Base-by-base conservation (phyloP, 371 early-diverging fungal species). In the Basidiobolus meristosporus region DNA sequence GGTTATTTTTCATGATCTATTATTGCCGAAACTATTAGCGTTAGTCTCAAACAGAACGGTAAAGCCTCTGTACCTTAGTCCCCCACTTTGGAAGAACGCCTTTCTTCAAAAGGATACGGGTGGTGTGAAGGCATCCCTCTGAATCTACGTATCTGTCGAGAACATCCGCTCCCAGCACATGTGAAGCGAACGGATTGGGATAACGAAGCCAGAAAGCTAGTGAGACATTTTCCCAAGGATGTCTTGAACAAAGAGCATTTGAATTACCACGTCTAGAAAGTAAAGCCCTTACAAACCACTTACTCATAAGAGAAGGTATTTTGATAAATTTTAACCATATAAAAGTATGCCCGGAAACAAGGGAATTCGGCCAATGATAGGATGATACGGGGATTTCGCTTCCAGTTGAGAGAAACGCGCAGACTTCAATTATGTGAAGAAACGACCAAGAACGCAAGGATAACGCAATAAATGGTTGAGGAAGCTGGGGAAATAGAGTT, bases 131-230 rank as follows among this genome's bases (percentile, higher is more conserved):
- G 20, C 74, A 61, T 10, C 91, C 90, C 3, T 65, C 67, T 21
- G 69, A 60, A 47, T 90, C 89, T 12, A 90, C 69, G 31, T 60
- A 59, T 16, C 90, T 73, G 43, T 84, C 89, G 20, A 95, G 60
- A 9, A 92, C 88, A 58, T 96, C 97, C 7, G 78, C 70, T 0
- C 89, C 64, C 40, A 91, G 60, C 3, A 96, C 97, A 56, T 96
- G 97, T 7, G 78, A 65, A 10, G 93, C 88, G 56, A 87, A 89
- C 12, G 97, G 97, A 55, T 96, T 96, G 22, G 97, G 97, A 59
- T 96, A 96, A 36, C 93, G 77, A 51, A 83, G 56, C 76, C 82
- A 85, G 44, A 90, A 82, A 9, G 92, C 92, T 31, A 64, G 63
- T 7, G 91, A 82, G 36, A 91, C 88, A 46, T 69, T 73, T 36